Evolutionary conservation across 73 alveolate genomes (phyloP).

Genomic region (Paramecium sonneborni): DNA sequence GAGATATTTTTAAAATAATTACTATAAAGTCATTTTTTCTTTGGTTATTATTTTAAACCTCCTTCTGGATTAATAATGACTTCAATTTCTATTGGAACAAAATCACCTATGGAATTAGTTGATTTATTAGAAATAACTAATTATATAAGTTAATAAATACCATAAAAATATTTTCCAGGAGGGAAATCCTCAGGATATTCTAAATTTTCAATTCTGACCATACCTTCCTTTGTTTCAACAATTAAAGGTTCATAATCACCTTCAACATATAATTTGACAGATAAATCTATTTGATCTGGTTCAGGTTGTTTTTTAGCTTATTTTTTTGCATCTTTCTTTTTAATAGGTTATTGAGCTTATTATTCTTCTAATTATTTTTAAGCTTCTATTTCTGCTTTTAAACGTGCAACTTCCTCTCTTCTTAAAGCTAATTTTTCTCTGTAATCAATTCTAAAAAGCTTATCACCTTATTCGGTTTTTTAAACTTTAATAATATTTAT

Average conservation of each 20-base stretch:
- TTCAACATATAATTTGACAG: not conserved
- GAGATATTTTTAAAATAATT: not conserved
- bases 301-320: constrained; percentile 15
- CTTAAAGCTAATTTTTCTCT: not conserved
- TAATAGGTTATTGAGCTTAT: constrained; percentile 15
- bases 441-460: constrained; percentile 32
- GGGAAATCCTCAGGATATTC: constrained; percentile 39
- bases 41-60: not conserved
- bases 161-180: not conserved
- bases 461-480: not conserved
- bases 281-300: not conserved
- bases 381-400: constrained; percentile 47
- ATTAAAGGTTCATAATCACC: not conserved
- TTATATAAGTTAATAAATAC: not conserved
- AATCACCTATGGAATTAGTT: not conserved
- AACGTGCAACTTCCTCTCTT: not conserved
- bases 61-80: not conserved
- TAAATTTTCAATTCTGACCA: not conserved
- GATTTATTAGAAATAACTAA: not conserved
- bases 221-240: not conserved
- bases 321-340: constrained; percentile 44
- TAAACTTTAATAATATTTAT: not conserved
- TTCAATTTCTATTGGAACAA: constrained; percentile 1
- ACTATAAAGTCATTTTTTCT: not conserved
- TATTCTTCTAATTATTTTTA: constrained; percentile 19